These are phyloP conservation scores for Claviceps lovelessii DNA, from an alignment of 2,329 filamentous ascomycete genomes.

Conservation along the genomic window DNA sequence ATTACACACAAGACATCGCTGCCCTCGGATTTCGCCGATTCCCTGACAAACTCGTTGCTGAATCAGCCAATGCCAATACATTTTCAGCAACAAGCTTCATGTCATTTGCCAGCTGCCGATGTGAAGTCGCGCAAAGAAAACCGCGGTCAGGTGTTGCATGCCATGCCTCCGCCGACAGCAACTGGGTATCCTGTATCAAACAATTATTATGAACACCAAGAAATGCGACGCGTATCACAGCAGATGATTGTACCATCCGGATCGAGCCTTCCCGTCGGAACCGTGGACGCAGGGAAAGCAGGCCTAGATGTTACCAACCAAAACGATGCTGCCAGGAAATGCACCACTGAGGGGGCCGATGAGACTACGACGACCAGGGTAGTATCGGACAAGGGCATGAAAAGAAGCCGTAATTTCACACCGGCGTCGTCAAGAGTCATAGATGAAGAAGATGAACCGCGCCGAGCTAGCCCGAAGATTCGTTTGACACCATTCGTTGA, in stretches of 20 bases:
- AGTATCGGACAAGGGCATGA: constrained; percentile 23
- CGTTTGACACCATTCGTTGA: constrained; percentile 11
- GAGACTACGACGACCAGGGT: background rate
- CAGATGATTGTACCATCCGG: constrained; percentile 19
- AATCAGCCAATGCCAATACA: constrained; percentile 30
- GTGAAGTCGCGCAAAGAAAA: constrained; percentile 32
- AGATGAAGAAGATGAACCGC: constrained; percentile 33
- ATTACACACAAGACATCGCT: constrained; percentile 9
- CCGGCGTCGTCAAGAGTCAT: constrained; percentile 30
- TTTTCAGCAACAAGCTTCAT: constrained; percentile 16
- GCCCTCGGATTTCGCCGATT: constrained; percentile 23
- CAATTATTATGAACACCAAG: constrained; percentile 13
- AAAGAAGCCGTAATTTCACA: constrained; percentile 33
- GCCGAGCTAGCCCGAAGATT: constrained; percentile 15
- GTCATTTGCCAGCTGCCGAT: constrained; percentile 19
- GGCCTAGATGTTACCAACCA: background rate
- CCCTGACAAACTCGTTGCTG: constrained; percentile 33
- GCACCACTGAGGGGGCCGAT: background rate
- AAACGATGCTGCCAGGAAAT: background rate
- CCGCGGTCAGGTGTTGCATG: constrained; percentile 11
- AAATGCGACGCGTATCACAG: constrained; percentile 28
- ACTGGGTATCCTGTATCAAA: constrained; percentile 8
- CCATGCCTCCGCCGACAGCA: constrained; percentile 4
- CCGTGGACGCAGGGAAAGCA: background rate
- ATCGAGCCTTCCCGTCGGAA: constrained; percentile 8